Evolutionary conservation across 192 early-diverging fungal species (phyloP).

Genomic region (Umbelopsis vinacea): DNA sequence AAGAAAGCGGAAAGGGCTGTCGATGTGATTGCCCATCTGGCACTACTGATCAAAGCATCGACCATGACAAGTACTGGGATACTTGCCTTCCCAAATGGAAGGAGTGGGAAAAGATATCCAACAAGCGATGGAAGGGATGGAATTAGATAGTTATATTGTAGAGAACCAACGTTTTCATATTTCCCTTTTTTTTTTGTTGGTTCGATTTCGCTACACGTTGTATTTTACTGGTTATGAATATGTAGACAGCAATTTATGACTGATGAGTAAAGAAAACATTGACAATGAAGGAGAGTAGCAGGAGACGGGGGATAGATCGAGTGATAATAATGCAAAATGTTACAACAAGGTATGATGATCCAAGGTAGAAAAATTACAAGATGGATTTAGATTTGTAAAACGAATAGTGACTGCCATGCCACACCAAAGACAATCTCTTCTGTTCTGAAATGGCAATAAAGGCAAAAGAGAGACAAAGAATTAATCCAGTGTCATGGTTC

Average conservation of each 20-base stretch:
- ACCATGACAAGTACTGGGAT: slow-evolving; percentile 39
- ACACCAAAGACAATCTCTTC: not conserved
- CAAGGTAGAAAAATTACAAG: slow-evolving; percentile 17
- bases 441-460: not conserved
- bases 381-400: not conserved
- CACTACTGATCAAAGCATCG: slow-evolving; percentile 35
- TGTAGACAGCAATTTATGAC: slow-evolving; percentile 6
- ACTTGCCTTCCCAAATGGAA: slow-evolving; percentile 40
- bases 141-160: not conserved
- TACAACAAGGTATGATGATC: slow-evolving; percentile 5
- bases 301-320: no score
- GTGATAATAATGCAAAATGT: slow-evolving; percentile 1
- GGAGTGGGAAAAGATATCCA: slow-evolving; percentile 39
- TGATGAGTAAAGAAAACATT: slow-evolving; percentile 8
- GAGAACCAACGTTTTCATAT: no score
- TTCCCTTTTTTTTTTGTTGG: not conserved
- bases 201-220: not conserved
- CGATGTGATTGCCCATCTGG: slow-evolving; percentile 39
- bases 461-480: not conserved
- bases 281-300: slow-evolving; percentile 6
- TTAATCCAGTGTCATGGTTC: slow-evolving; percentile 17
- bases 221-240: slow-evolving; percentile 21
- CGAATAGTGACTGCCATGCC: not conserved
- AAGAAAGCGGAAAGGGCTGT: slow-evolving; percentile 39
- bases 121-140: slow-evolving; percentile 14